Conservation (phyloP, 164 flowering plant genomes). For the Buxus sempervirens region DNA sequence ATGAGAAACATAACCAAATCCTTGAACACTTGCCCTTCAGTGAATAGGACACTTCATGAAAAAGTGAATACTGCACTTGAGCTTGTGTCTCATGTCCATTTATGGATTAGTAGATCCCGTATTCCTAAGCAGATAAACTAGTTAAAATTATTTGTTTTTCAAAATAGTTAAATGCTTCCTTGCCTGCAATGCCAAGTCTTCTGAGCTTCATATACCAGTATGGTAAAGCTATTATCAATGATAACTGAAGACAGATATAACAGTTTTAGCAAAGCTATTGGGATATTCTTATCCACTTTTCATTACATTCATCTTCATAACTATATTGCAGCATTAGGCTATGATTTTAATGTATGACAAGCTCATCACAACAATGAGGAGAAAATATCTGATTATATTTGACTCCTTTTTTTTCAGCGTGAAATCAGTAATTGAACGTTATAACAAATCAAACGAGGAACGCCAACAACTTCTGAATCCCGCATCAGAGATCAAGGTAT, state of each 20-base stretch:
- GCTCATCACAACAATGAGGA: background rate
- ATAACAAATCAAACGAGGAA: conserved; percentile 23
- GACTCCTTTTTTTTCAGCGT: conserved; percentile 16
- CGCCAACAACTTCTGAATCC: conserved; percentile 21
- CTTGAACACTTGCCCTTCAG: too few species aligned
- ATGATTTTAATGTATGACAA: background rate
- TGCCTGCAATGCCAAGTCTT: too few species aligned
- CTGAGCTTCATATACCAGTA: background rate
- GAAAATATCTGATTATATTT: background rate
- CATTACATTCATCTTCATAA: background rate
- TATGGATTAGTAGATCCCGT: background rate
- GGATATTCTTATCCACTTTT: background rate
- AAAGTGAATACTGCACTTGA: background rate
- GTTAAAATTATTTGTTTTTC: background rate
- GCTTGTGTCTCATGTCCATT: background rate
- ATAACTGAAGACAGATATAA: background rate
- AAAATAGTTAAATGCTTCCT: background rate
- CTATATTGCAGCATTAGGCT: background rate
- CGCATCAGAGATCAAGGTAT: conserved; percentile 26
- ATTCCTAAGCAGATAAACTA: background rate
- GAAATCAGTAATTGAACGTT: conserved; percentile 22
- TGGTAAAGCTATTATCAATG: background rate
- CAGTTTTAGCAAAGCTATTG: too few species aligned
- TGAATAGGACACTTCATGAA: too few species aligned
- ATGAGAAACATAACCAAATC: too few species aligned